Evolutionary conservation across 1,139 yeast genomes (phyloP).

Genomic region (Candida albicans): DNA sequence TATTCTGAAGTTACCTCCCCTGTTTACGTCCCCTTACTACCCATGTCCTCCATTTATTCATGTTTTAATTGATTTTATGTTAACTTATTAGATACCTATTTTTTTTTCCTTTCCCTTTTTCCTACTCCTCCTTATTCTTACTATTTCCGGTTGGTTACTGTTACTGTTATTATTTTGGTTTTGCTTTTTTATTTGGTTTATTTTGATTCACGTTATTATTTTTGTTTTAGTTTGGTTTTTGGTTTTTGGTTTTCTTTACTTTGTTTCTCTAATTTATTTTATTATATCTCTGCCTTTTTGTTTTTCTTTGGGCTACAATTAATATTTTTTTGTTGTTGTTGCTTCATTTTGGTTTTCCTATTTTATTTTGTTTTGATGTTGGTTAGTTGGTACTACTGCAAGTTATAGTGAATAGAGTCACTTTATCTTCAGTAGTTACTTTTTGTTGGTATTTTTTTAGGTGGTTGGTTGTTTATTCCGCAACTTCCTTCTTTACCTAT

Average conservation of each 20-base stretch:
- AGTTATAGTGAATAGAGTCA: too few species aligned
- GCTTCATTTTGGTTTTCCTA: not conserved
- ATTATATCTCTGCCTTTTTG: too few species aligned
- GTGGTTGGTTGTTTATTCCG: not conserved
- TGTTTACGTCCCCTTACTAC: not conserved
- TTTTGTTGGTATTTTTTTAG: slow-evolving; percentile 1
- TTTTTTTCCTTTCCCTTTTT: not conserved
- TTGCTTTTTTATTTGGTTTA: too few species aligned
- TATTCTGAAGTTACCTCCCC: not conserved
- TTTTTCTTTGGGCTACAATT: too few species aligned
- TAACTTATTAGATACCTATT: not conserved
- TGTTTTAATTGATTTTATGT: not conserved
- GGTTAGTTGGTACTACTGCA: not conserved
- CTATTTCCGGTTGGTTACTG: too few species aligned
- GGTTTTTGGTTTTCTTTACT: too few species aligned
- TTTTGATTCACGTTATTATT: too few species aligned
- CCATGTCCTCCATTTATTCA: not conserved
- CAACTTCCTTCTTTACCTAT: not conserved
- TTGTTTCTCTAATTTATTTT: too few species aligned
- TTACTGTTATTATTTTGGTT: too few species aligned
- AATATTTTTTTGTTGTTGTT: too few species aligned
- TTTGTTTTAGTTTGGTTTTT: too few species aligned
- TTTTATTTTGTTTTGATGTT: not conserved
- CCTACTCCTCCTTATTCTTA: not conserved
- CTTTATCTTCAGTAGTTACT: too few species aligned